Conservation (phyloP, 1,139 yeast genomes). For the Taiozyma sp. region DNA sequence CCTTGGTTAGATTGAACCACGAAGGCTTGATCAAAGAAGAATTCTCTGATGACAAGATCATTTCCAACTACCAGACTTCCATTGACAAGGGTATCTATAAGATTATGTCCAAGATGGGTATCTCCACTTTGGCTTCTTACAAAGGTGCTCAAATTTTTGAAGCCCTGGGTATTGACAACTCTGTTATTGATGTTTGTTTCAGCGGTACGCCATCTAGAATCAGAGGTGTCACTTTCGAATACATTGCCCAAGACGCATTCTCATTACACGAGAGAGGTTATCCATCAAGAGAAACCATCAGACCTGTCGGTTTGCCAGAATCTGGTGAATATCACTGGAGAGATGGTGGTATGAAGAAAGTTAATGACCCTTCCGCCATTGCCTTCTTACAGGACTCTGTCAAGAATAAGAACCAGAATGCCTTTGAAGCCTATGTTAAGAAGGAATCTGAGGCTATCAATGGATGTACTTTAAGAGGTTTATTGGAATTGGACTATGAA, state of each 20-base stretch:
- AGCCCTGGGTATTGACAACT: constrained; percentile 91
- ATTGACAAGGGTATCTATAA: constrained; percentile 88
- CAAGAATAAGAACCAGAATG: constrained; percentile 88
- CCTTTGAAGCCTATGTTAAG: constrained; percentile 85
- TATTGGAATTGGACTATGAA: constrained; percentile 83
- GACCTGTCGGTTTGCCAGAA: constrained; percentile 72
- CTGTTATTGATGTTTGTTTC: constrained; percentile 92
- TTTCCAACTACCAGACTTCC: constrained; percentile 75
- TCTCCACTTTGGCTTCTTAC: constrained; percentile 92
- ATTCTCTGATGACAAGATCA: constrained; percentile 51
- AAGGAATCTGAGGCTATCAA: constrained; percentile 89
- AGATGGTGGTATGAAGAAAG: constrained; percentile 96
- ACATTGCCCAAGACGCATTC: constrained; percentile 94
- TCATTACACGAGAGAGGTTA: constrained; percentile 89
- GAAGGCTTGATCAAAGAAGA: constrained; percentile 64
- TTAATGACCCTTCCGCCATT: constrained; percentile 91
- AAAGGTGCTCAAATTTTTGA: constrained; percentile 99
- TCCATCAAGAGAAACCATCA: constrained; percentile 69
- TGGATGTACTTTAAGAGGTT: constrained; percentile 90
- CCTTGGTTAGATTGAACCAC: constrained; percentile 75
- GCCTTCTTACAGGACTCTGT: constrained; percentile 97
- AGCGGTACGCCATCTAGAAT: constrained; percentile 98
- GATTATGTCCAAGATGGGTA: constrained; percentile 99
- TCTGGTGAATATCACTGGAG: constrained; percentile 98
- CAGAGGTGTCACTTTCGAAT: constrained; percentile 91